Percentiles rank a stretch among this genome's conserved stretches.
Evolutionary conservation across 202 grass and related monocot species (phyloP).

Genomic region (Hordeum pubiflorum): DNA sequence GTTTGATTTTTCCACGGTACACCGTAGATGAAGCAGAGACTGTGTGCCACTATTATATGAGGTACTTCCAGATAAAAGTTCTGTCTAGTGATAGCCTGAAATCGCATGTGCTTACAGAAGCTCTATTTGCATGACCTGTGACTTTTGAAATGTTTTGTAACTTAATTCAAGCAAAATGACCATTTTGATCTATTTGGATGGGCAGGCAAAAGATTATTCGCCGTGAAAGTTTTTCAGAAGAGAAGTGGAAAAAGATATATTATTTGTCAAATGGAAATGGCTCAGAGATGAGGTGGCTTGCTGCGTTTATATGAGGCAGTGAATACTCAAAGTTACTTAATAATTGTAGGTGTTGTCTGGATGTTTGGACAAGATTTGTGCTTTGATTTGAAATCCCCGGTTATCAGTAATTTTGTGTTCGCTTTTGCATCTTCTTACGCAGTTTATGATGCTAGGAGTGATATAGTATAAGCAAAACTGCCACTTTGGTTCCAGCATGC

Average conservation of each 20-base stretch:
- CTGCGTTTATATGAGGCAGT: slow-evolving; percentile 69
- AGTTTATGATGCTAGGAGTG: slow-evolving; percentile 15
- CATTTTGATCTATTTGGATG: slow-evolving; percentile 9
- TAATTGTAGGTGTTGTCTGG: not conserved
- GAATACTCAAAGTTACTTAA: not conserved
- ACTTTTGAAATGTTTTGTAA: not conserved
- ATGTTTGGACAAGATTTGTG: not conserved
- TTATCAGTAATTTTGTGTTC: not conserved
- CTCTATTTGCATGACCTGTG: not conserved
- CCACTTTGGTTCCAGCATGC: not conserved
- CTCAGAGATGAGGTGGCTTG: slow-evolving; percentile 95
- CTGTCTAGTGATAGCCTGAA: not conserved
- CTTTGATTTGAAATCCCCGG: not conserved
- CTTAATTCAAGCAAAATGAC: not conserved
- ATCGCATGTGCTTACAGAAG: not conserved
- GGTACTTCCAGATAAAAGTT: slow-evolving; percentile 37
- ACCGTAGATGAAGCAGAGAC: slow-evolving; percentile 77
- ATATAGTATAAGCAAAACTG: not conserved
- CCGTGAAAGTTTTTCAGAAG: slow-evolving; percentile 70
- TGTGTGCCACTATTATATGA: slow-evolving; percentile 92
- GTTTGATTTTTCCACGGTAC: slow-evolving; percentile 77
- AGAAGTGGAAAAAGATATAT: slow-evolving; percentile 92
- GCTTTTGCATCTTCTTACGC: slow-evolving; percentile 10
- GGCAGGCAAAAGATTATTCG: slow-evolving; percentile 86
- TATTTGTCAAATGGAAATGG: slow-evolving; percentile 99